Conservation (phyloP, 1,284 basidiomycete species). For the Flammula alnicola region DNA sequence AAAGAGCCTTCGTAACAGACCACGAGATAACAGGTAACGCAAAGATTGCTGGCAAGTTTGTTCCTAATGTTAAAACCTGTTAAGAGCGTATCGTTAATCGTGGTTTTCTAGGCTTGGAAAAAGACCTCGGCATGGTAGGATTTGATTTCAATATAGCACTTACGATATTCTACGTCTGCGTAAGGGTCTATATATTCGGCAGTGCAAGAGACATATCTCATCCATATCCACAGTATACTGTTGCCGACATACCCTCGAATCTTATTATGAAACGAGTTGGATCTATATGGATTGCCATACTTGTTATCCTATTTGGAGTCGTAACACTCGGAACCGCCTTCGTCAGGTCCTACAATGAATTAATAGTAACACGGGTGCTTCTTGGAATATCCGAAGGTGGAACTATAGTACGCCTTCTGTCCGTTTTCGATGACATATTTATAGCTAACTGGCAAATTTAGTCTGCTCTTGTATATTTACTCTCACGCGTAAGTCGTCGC, state of each 20-base stretch:
- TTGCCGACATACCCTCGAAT: conserved; percentile 48
- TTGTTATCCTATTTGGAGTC: conserved; percentile 43
- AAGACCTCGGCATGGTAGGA: conserved; percentile 47
- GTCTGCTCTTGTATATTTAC: conserved; percentile 46
- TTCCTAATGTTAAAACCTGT: not conserved
- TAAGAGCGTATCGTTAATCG: not conserved
- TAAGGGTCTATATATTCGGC: conserved; percentile 18
- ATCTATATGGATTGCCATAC: conserved; percentile 42
- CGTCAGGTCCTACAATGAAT: conserved; percentile 42
- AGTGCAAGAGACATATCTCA: not conserved
- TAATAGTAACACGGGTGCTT: conserved; percentile 49
- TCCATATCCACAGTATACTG: conserved; percentile 37
- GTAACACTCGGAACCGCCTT: conserved; percentile 50
- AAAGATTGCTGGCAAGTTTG: conserved; percentile 41
- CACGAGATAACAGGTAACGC: conserved; percentile 40
- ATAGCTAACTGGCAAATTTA: not conserved
- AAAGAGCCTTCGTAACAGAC: not conserved
- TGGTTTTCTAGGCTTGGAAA: conserved; percentile 40
- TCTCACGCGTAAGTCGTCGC: conserved; percentile 43
- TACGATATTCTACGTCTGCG: conserved; percentile 45
- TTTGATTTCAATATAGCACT: conserved; percentile 48
- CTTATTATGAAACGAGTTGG: conserved; percentile 46
- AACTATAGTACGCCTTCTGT: conserved; percentile 40
- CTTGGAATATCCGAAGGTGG: conserved; percentile 54
- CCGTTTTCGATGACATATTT: not conserved